A percentile compares a stretch with the other conserved stretches of the same genome.
These are phyloP conservation scores for Hanseniaspora taiwanica DNA, from an alignment of 805 yeast species.

Conservation along the genomic window DNA sequence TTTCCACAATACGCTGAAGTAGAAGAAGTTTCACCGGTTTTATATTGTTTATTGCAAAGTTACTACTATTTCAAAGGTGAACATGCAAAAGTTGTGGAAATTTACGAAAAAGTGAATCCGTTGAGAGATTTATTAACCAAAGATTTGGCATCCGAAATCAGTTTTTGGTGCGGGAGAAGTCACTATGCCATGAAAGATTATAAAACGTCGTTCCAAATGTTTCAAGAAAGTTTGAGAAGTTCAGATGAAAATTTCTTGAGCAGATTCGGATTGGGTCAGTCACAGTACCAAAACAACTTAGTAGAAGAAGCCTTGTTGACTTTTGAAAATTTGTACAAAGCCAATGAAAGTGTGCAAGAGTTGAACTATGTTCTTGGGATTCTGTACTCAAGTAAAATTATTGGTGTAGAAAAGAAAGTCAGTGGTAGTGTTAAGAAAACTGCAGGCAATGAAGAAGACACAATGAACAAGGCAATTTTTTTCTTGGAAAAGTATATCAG, in stretches of 20 bases:
- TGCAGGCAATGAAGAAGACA: constrained; percentile 11
- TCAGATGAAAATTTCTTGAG: constrained; percentile 58
- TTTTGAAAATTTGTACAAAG: constrained; percentile 59
- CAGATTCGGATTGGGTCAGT: constrained; percentile 73
- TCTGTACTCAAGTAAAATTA: constrained; percentile 43
- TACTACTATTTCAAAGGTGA: constrained; percentile 61
- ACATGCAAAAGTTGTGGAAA: constrained; percentile 39
- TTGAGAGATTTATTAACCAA: constrained; percentile 23
- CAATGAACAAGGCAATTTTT: constrained; percentile 40
- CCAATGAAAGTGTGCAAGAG: constrained; percentile 58
- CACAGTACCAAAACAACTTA: constrained; percentile 62
- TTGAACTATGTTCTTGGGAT: constrained; percentile 65
- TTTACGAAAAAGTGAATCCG: constrained; percentile 33
- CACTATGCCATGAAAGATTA: constrained; percentile 46
- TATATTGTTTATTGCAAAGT: constrained; percentile 54
- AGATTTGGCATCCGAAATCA: constrained; percentile 42
- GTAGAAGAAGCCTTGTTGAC: constrained; percentile 76
- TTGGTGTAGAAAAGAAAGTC: neutral
- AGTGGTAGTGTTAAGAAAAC: constrained; percentile 7
- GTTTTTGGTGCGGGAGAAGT: constrained; percentile 80
- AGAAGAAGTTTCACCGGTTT: constrained; percentile 35
- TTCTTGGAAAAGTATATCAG: constrained; percentile 59
- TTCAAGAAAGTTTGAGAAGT: constrained; percentile 55
- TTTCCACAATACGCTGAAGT: constrained; percentile 28
- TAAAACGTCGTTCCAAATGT: constrained; percentile 56